These are phyloP conservation scores for Cornus florida DNA, from an alignment of 148 eudicot genomes.

Conservation along the genomic window DNA sequence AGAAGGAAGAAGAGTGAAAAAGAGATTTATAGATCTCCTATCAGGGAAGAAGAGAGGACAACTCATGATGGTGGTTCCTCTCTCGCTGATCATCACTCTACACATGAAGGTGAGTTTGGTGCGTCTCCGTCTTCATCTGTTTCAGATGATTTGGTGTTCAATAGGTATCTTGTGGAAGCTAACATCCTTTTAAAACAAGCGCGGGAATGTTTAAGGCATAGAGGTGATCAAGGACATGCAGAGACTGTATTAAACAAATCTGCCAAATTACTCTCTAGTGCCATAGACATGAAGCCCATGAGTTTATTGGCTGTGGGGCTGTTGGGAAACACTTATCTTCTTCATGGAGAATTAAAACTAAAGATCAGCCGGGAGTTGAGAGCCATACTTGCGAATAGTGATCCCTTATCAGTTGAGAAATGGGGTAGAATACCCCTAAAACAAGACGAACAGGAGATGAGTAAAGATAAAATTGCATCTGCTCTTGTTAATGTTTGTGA, in stretches of 20 bases:
- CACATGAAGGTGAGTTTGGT: conserved; percentile 20
- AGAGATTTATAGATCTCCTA: conserved; percentile 25
- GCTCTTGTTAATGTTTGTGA: conserved; percentile 67
- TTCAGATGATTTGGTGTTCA: conserved; percentile 62
- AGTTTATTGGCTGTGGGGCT: conserved; percentile 92
- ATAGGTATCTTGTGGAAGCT: conserved; percentile 61
- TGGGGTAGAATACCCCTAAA: conserved; percentile 18
- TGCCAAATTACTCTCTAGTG: conserved; percentile 65
- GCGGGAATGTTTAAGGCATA: conserved; percentile 42
- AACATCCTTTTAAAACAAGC: conserved; percentile 61
- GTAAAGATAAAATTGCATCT: conserved; percentile 47
- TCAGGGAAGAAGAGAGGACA: conserved; percentile 30
- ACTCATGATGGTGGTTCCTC: conserved; percentile 30
- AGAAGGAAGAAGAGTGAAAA: conserved; percentile 21
- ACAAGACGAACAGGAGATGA: conserved; percentile 28
- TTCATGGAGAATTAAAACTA: conserved; percentile 89
- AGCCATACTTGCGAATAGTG: conserved; percentile 42
- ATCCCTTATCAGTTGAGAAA: conserved; percentile 28
- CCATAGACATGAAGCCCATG: conserved; percentile 84
- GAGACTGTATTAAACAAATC: conserved; percentile 65
- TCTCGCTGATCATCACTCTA: conserved; percentile 24
- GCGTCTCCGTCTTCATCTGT: conserved; percentile 46
- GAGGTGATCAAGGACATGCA: conserved; percentile 38
- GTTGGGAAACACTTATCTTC: conserved; percentile 93
- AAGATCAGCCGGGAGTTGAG: conserved; percentile 66